A percentile compares a stretch with the other conserved stretches of the same genome.
These are phyloP conservation scores for Solanum aculeatissimum DNA, from an alignment of 305 asterid genomes.

Conservation along the genomic window DNA sequence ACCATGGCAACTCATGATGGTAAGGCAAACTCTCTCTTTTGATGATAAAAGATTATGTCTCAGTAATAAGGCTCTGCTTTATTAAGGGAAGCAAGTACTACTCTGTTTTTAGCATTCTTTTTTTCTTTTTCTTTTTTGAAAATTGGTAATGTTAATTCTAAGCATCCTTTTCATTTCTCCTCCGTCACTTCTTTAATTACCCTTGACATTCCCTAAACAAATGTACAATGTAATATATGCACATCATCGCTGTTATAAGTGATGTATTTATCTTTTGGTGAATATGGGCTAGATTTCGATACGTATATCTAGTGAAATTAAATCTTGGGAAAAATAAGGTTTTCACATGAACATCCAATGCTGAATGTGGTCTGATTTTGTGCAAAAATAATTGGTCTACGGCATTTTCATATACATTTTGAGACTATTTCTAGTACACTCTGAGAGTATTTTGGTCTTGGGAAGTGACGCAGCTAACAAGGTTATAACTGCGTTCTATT, in stretches of 20 bases:
- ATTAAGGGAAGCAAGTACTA: background rate
- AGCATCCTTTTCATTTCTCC: background rate
- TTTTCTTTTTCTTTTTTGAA: background rate
- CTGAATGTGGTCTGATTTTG: background rate
- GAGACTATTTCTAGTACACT: background rate
- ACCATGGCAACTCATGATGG: background rate
- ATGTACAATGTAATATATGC: background rate
- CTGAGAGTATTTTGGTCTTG: conserved; percentile 18
- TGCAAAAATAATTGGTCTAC: background rate
- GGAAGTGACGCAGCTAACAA: conserved; percentile 37
- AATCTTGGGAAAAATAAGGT: background rate
- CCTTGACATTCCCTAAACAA: background rate
- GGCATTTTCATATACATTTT: background rate
- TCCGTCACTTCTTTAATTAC: background rate
- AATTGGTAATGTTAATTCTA: background rate
- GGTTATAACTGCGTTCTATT: conserved; percentile 1
- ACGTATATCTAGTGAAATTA: background rate
- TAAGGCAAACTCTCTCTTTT: background rate
- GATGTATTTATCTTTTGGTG: background rate
- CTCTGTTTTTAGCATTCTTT: background rate
- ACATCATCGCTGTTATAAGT: background rate
- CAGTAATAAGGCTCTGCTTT: background rate
- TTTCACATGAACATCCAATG: background rate
- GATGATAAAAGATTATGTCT: background rate
- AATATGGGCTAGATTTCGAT: background rate